These are phyloP conservation scores for Cercospora sp. DNA, from an alignment of 2,329 filamentous ascomycete genomes.

Conservation along the genomic window DNA sequence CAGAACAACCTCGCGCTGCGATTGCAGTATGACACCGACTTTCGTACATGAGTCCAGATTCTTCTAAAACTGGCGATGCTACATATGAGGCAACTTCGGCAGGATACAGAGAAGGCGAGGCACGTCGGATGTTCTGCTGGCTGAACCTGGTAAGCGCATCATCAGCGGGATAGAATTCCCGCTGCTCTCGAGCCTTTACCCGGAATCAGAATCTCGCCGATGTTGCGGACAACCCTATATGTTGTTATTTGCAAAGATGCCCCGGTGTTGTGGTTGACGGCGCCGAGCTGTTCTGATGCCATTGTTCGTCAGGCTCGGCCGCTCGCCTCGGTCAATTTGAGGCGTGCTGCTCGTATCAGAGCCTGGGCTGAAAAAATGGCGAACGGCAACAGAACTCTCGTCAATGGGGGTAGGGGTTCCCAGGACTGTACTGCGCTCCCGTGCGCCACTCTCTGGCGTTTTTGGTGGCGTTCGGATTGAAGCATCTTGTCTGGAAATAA, in stretches of 20 bases:
- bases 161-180: neutral
- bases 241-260: neutral
- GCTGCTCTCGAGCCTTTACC: neutral
- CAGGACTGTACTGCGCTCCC: neutral
- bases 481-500: neutral
- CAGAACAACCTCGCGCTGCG: neutral
- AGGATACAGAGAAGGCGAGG: neutral
- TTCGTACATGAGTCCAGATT: neutral
- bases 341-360: neutral
- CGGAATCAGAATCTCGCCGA: neutral
- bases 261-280: neutral
- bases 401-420: neutral
- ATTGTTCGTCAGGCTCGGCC: neutral
- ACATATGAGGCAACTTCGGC: neutral
- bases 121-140: neutral
- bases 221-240: neutral
- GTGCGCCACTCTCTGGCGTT: neutral
- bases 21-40: neutral
- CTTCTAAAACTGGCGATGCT: neutral
- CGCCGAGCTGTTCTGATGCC: neutral
- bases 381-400: neutral
- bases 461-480: neutral
- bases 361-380: neutral
- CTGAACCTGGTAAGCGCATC: neutral
- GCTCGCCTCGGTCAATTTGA: neutral